Evolutionary conservation across 106 monocot species (phyloP), one percentile per base, ranked within the genome.

Genomic region (Narthecium ossifragum): DNA sequence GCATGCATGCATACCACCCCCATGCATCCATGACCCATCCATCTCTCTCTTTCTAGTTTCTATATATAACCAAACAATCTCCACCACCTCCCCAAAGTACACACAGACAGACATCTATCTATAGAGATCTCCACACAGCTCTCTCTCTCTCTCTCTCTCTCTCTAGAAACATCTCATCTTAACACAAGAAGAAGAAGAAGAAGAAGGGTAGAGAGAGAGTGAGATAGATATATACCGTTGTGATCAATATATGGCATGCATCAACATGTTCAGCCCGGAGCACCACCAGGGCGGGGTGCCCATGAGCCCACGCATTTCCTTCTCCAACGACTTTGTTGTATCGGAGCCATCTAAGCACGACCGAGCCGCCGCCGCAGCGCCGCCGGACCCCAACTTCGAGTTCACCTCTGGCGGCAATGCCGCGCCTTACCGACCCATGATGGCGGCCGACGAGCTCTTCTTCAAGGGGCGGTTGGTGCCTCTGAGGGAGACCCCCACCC

Each of bases 11-110:
- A 5, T 8, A 43, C 5, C 43, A 43, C 43, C 43, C 0, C 43
- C 43, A n/a, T n/a, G n/a, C n/a, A n/a, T n/a, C n/a, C n/a, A n/a
- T n/a, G n/a, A n/a, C n/a, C n/a, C n/a, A 6, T 17, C 43, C 5
- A 11, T 13, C 6, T 18, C 43, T 13, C n/a, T n/a, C n/a, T n/a
- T n/a, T n/a, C n/a, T n/a, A n/a, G n/a, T n/a, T 43, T 18, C 43
- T 43, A 43, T 43, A 43, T 43, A 43, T 43, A 43, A 43, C 43
- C 43, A 13, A 43, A 43, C 43, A 43, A 43, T 43, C 43, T 17
- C 43, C 43, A 43, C 41, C 41, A 14, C 41, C 41, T 41, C 41
- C 43, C 43, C 4, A 6, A 43, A 43, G 17, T 37, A 4, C 12
- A 43, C 18, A 43, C 6, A 43, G 17, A 43, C 43, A 43, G 17